These are phyloP conservation scores for Lepidium didymum DNA, from an alignment of 345 rosid species.

Conservation along the genomic window DNA sequence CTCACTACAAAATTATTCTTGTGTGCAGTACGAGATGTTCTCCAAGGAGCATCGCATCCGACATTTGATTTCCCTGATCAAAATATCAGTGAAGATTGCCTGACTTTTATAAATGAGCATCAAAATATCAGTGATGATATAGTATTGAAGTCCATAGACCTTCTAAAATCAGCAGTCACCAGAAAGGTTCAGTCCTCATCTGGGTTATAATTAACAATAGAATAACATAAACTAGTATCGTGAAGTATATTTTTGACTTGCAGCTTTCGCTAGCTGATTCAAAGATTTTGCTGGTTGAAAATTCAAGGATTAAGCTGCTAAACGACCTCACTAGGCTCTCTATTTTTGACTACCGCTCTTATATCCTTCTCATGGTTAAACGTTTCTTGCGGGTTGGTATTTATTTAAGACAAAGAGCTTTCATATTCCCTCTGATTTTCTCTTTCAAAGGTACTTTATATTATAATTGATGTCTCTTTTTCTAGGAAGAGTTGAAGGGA, in stretches of 20 bases:
- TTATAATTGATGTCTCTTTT: neutral
- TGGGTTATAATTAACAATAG: neutral
- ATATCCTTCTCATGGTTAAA: neutral
- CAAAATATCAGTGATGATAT: neutral
- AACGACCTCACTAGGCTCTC: no score
- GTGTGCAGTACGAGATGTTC: neutral
- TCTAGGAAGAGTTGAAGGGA: neutral
- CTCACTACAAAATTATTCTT: no score
- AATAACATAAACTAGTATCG: neutral
- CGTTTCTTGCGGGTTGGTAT: neutral
- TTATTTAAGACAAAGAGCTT: neutral
- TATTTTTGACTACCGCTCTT: neutral
- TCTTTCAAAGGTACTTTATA: neutral
- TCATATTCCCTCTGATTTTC: neutral
- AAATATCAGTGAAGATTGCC: neutral
- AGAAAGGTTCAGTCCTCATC: neutral
- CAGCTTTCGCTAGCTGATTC: neutral
- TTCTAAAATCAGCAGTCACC: neutral
- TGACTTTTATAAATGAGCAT: neutral
- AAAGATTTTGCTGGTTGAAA: neutral
- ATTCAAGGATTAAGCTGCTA: no score
- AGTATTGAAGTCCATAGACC: neutral
- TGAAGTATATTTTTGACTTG: neutral
- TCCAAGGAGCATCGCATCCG: neutral
- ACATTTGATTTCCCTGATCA: neutral